Percentiles rank a stretch among this genome's conserved stretches.
Conservation (phyloP, 2,329 filamentous ascomycete genomes). For the Aurifilum marmelostoma region DNA sequence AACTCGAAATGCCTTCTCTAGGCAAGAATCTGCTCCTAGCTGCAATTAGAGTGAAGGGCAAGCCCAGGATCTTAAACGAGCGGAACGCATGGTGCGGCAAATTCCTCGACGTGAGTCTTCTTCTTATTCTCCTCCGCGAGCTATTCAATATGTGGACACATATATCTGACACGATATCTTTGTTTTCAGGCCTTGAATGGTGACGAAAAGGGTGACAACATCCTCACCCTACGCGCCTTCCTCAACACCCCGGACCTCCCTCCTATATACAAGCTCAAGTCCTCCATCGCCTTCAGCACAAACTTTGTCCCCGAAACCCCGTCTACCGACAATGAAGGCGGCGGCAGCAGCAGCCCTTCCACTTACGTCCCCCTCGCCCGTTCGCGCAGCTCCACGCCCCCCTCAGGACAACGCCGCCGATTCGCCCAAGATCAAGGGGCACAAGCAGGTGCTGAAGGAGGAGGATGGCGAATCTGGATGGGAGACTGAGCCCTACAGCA, state of each 20-base stretch:
- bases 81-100: slow-evolving; percentile 5
- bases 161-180: not conserved
- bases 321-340: not conserved
- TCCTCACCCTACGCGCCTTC: slow-evolving; percentile 3
- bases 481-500: not conserved
- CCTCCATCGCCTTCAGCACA: slow-evolving; percentile 13
- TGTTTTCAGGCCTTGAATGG: slow-evolving; percentile 6
- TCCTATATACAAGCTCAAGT: slow-evolving; percentile 15
- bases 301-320: not conserved
- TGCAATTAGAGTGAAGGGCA: not conserved
- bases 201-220: not conserved
- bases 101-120: slow-evolving; percentile 2
- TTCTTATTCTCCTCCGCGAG: not conserved
- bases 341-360: too few species aligned
- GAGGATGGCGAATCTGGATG: not conserved
- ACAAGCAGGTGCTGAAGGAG: not conserved
- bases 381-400: not conserved
- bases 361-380: not conserved
- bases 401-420: not conserved
- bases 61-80: slow-evolving; percentile 14
- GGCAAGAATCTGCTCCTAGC: not conserved
- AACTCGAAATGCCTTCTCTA: not conserved
- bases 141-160: not conserved
- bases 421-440: not conserved
- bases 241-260: slow-evolving; percentile 12